Percentiles rank a stretch among this genome's conserved stretches.
These are phyloP conservation scores for Russula brevipes DNA, from an alignment of 768 basidiomycete species.

Conservation along the genomic window DNA sequence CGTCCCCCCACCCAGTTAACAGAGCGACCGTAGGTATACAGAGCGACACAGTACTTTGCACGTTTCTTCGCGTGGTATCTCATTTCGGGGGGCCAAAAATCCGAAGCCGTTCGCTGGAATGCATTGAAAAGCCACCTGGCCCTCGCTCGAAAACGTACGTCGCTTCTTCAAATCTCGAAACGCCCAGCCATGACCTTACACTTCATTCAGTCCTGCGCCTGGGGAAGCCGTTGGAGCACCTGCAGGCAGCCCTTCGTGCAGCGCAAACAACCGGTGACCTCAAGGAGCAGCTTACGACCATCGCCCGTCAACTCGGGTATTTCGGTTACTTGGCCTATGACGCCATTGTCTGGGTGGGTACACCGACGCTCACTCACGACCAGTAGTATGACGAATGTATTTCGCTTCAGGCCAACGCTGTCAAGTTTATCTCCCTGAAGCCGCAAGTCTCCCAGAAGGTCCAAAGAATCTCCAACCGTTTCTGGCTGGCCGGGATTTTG, in stretches of 20 bases:
- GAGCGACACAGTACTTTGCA: slow-evolving; percentile 85
- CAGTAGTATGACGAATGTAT: not conserved
- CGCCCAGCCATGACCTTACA: not conserved
- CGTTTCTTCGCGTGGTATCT: slow-evolving; percentile 86
- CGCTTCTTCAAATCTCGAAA: not conserved
- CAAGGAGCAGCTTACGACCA: slow-evolving; percentile 69
- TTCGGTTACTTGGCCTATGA: slow-evolving; percentile 85
- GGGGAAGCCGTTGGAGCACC: slow-evolving; percentile 90
- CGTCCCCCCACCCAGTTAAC: not conserved
- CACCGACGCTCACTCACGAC: not conserved
- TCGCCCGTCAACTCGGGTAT: slow-evolving; percentile 82
- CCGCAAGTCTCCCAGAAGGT: slow-evolving; percentile 58
- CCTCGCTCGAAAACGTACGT: slow-evolving; percentile 74
- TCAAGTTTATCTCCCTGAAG: slow-evolving; percentile 58
- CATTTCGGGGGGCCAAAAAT: slow-evolving; percentile 60
- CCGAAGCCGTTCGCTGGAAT: slow-evolving; percentile 69
- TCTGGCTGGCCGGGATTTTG: slow-evolving; percentile 85
- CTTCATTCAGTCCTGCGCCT: slow-evolving; percentile 73
- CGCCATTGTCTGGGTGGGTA: slow-evolving; percentile 75
- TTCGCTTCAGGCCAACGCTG: slow-evolving; percentile 49
- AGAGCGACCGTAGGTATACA: slow-evolving; percentile 57
- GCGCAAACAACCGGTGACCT: slow-evolving; percentile 49
- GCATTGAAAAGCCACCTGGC: slow-evolving; percentile 84
- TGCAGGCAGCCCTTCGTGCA: slow-evolving; percentile 82
- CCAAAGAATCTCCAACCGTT: slow-evolving; percentile 64